phyloP scores from a whole-genome alignment of 176 grass and related monocot species.

The Sorghum bicolor region DNA sequence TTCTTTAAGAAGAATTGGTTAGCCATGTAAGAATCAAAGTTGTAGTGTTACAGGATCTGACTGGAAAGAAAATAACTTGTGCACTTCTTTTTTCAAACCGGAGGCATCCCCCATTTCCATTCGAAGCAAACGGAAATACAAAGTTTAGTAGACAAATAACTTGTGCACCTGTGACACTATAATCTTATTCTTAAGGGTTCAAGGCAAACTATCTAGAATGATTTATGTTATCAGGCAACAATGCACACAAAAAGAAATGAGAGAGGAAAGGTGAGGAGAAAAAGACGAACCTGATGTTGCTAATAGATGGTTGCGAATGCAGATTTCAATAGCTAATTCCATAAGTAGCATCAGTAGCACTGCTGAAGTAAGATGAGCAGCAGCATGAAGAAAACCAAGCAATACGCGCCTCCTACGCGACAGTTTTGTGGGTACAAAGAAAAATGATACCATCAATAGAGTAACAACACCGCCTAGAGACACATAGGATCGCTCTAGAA shows the following conservation, averaged over 20 bases:
- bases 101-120: no score
- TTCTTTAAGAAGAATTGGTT: not conserved
- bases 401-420: slow-evolving; percentile 73
- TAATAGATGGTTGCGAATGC: slow-evolving; percentile 81
- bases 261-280: not conserved
- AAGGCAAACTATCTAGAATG: slow-evolving; percentile 8
- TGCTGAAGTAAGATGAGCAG: slow-evolving; percentile 85
- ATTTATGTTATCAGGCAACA: not conserved
- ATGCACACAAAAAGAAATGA: not conserved
- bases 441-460: slow-evolving; percentile 76
- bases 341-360: slow-evolving; percentile 89
- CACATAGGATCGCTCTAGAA: slow-evolving; percentile 84
- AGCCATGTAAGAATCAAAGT: not conserved
- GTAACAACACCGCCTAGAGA: slow-evolving; percentile 63
- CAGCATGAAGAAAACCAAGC: slow-evolving; percentile 89
- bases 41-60: slow-evolving; percentile 9
- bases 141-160: no score
- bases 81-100: no score
- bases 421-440: slow-evolving; percentile 95
- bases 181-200: not conserved
- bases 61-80: not conserved
- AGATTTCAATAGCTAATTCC: slow-evolving; percentile 98
- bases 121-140: no score
- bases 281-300: slow-evolving; percentile 78
- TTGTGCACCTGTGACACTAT: not conserved